phyloP scores from a whole-genome alignment of 2,329 filamentous ascomycete genomes.

The Cladosporium sp. region DNA sequence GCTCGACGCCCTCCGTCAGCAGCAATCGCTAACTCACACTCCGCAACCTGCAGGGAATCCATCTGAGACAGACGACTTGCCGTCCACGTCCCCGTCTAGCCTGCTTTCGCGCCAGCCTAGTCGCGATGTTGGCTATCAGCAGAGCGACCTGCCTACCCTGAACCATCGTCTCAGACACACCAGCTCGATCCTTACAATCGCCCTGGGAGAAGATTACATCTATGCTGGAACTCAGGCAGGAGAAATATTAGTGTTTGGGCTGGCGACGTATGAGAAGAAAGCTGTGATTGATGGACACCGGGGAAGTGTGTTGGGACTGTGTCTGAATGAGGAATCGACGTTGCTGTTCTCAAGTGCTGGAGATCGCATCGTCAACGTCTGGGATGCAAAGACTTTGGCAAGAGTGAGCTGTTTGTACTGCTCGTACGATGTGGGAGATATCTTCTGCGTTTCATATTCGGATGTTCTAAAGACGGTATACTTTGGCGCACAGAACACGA shows the following conservation, averaged over 20 bases:
- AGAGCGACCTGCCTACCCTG: slow-evolving; percentile 52
- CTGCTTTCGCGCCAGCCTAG: slow-evolving; percentile 21
- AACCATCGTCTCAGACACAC: slow-evolving; percentile 72
- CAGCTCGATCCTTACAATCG: slow-evolving; percentile 77
- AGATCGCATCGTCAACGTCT: slow-evolving; percentile 91
- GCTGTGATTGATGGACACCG: slow-evolving; percentile 81
- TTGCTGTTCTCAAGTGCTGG: slow-evolving; percentile 89
- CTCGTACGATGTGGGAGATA: slow-evolving; percentile 87
- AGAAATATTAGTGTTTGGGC: slow-evolving; percentile 85
- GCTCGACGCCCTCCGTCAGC: slow-evolving; percentile 12
- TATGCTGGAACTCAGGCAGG: slow-evolving; percentile 92
- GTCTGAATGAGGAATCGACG: slow-evolving; percentile 67
- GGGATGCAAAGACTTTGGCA: slow-evolving; percentile 72
- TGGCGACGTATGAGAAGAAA: slow-evolving; percentile 79
- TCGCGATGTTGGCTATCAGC: slow-evolving; percentile 21
- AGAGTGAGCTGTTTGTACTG: slow-evolving; percentile 88
- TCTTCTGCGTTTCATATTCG: slow-evolving; percentile 93
- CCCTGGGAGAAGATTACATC: slow-evolving; percentile 73
- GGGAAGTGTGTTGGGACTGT: slow-evolving; percentile 82
- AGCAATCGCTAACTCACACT: slow-evolving; percentile 12
- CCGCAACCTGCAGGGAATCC: slow-evolving; percentile 8
- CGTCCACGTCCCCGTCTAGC: slow-evolving; percentile 7
- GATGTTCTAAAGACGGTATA: slow-evolving; percentile 75
- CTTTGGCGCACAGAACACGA: slow-evolving; percentile 88
- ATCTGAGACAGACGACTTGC: slow-evolving; percentile 12